Base-by-base conservation (phyloP, 2,329 filamentous ascomycete species). In the Cyclaneusma minus region DNA sequence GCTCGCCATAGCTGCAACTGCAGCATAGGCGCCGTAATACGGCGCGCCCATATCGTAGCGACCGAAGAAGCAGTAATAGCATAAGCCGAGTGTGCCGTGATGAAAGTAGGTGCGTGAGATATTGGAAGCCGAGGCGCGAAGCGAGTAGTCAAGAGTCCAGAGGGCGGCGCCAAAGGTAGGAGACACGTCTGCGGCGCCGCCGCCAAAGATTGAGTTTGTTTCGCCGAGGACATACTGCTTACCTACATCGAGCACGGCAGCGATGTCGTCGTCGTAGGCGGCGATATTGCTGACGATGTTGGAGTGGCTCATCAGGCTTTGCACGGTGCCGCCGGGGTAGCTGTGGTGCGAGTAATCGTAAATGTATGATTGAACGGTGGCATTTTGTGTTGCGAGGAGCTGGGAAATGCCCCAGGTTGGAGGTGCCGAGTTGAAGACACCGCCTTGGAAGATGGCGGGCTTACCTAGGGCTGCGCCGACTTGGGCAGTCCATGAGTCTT, bases 41-140 rank as follows among this genome's bases (percentile, higher is more conserved):
- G 42, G 43, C 7, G 38, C 29, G 4, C 40, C 40, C 29, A 41
- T 40, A 13, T 20, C 15, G 15, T 39, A 38, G 3, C 36, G 26
- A 2, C 41, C 42, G 40, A 40, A 47, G 32, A 35, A 47, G 24
- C 42, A 45, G 19, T 47, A 43, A n/a, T 41, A 37, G 20, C 20
- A 44, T 3, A 27, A 18, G 3, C 42, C 41, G 4, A 47, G 29
- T 2, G 39, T 45, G 4, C 39, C 41, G 9, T 47, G 42, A 14
- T 47, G 42, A 21, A 40, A 47, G 21, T 44, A 44, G 2, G 32
- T 32, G 5, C 37, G 31, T 13, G 35, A 39, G 19, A 45, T 44
- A 4, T 36, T 35, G 4, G 27, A 14, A 7, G 22, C 13, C 2
- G 34, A 27, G 7, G 40, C 37, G 3, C 33, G 33, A 3, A 45